These are phyloP conservation scores for Lichtheimia hyalospora DNA, from an alignment of 371 early-diverging fungal species.

Conservation along the genomic window DNA sequence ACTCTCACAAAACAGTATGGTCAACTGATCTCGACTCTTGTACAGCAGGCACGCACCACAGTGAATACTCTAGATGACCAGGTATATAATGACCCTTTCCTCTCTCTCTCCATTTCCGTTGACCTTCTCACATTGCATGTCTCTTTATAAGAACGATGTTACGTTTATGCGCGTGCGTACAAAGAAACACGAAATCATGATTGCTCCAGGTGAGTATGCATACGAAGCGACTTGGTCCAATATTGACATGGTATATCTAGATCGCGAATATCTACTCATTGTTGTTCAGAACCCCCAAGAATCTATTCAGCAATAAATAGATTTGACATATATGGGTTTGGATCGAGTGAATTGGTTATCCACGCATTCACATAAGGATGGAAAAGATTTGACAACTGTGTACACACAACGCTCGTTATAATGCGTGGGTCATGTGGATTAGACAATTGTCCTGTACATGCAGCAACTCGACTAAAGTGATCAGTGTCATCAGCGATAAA, in stretches of 20 bases:
- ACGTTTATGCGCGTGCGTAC: slow-evolving; percentile 92
- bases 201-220: slow-evolving; percentile 76
- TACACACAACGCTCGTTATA: too few relatives aligned
- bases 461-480: too few relatives aligned
- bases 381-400: too few relatives aligned
- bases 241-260: slow-evolving; percentile 33
- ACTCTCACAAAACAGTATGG: slow-evolving; percentile 79
- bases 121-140: not conserved
- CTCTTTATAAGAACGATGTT: slow-evolving; percentile 72
- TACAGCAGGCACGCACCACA: slow-evolving; percentile 36
- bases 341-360: too few relatives aligned
- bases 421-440: too few relatives aligned
- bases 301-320: slow-evolving; percentile 27
- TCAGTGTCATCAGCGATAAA: too few relatives aligned
- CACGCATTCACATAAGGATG: too few relatives aligned
- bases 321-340: not conserved
- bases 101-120: not conserved
- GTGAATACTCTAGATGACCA: slow-evolving; percentile 40
- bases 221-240: not conserved
- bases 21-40: slow-evolving; percentile 32
- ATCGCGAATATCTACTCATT: slow-evolving; percentile 86
- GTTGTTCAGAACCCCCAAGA: slow-evolving; percentile 81
- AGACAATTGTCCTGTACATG: too few relatives aligned
- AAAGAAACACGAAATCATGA: slow-evolving; percentile 94
- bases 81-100: slow-evolving; percentile 9